Conservation (phyloP, 257 asterid species). For the Solanum dulcamara region DNA sequence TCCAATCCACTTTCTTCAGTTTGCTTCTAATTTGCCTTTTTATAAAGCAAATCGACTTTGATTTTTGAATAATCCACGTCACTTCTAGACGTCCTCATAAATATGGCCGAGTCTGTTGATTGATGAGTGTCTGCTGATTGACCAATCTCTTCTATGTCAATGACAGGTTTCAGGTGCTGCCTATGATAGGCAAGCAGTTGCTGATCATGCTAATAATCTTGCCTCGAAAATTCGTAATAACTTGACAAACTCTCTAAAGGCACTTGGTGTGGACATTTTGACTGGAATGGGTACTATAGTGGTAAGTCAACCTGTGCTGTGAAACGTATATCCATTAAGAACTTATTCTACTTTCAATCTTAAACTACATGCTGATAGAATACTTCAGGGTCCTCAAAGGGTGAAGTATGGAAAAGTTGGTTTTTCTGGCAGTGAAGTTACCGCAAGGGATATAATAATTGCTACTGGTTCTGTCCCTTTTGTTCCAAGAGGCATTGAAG, state of each 20-base stretch:
- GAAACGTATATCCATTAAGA: background rate
- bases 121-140: background rate
- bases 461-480: conserved; percentile 92
- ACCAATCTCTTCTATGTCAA: background rate
- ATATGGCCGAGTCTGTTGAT: background rate
- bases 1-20: background rate
- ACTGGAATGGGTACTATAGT: conserved; percentile 73
- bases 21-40: background rate
- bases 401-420: conserved; percentile 36
- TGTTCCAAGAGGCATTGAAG: conserved; percentile 94
- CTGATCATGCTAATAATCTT: conserved; percentile 86
- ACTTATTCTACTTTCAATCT: background rate
- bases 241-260: conserved; percentile 81
- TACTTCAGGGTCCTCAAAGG: conserved; percentile 83
- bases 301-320: conserved; percentile 33
- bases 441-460: conserved; percentile 81
- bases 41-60: background rate
- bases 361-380: background rate
- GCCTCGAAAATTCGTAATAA: conserved; percentile 79
- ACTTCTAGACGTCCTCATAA: background rate
- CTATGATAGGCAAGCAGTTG: conserved; percentile 84
- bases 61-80: background rate
- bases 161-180: conserved; percentile 81
- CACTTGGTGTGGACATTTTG: conserved; percentile 94
- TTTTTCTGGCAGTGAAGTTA: conserved; percentile 34